A percentile compares a stretch with the other conserved stretches of the same genome.
Conservation (phyloP, 1,284 basidiomycete species). For the Uromyces viciae-fabae region DNA sequence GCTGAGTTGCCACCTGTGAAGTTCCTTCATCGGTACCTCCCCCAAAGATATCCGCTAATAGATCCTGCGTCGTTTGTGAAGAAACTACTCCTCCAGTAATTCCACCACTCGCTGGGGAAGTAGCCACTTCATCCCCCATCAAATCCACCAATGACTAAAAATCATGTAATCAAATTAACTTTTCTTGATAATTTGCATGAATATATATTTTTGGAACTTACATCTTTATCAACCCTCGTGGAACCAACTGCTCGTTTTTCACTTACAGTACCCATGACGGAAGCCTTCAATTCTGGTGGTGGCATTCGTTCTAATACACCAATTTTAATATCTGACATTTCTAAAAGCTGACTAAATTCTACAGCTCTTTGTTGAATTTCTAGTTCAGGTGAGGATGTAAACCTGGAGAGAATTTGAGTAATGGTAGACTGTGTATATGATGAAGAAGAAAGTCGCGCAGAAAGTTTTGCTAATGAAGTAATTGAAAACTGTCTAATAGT, state of each 20-base stretch:
- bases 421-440: slow-evolving; percentile 71
- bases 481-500: slow-evolving; percentile 89
- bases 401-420: slow-evolving; percentile 68
- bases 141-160: slow-evolving; percentile 65
- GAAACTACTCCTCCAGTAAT: slow-evolving; percentile 53
- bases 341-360: slow-evolving; percentile 81
- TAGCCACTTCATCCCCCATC: slow-evolving; percentile 66
- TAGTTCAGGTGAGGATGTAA: slow-evolving; percentile 79
- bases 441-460: slow-evolving; percentile 65
- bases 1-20: slow-evolving; percentile 56
- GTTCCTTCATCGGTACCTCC: slow-evolving; percentile 56
- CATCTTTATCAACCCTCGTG: slow-evolving; percentile 71
- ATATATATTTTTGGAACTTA: slow-evolving; percentile 52
- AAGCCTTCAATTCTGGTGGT: slow-evolving; percentile 88
- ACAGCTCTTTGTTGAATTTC: slow-evolving; percentile 95
- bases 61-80: slow-evolving; percentile 73
- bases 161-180: slow-evolving; percentile 15
- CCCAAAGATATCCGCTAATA: slow-evolving; percentile 91
- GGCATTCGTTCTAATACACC: slow-evolving; percentile 98
- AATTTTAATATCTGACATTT: slow-evolving; percentile 66
- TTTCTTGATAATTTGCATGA: background rate
- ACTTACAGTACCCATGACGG: slow-evolving; percentile 88
- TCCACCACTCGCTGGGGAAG: slow-evolving; percentile 52
- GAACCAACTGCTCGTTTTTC: slow-evolving; percentile 91
- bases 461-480: slow-evolving; percentile 83